phyloP scores from a whole-genome alignment of 2,329 filamentous ascomycete genomes.

The Paraconiothyrium brasiliense region DNA sequence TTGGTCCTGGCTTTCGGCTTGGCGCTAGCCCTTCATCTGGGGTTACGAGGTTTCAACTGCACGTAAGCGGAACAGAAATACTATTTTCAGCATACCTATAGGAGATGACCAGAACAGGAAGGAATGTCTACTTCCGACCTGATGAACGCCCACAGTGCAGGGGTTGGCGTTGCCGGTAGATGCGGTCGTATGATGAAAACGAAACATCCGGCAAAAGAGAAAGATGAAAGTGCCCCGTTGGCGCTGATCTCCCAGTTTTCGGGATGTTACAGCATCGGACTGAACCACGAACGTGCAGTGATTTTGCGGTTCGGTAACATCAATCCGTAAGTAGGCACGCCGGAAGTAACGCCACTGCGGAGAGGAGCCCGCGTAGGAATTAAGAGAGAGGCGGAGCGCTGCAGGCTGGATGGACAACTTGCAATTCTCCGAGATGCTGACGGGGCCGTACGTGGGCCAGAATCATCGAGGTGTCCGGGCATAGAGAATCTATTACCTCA shows the following conservation, averaged over 20 bases:
- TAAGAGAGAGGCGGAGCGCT: constrained; percentile 9
- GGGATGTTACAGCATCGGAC: constrained; percentile 7
- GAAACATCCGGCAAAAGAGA: constrained; percentile 23
- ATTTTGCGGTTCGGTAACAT: constrained; percentile 2
- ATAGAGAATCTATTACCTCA: constrained; percentile 12
- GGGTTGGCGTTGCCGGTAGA: constrained; percentile 15
- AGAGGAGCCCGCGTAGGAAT: constrained; percentile 11
- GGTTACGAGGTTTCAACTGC: constrained; percentile 37
- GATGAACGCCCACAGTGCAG: constrained; percentile 14
- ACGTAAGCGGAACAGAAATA: constrained; percentile 32
- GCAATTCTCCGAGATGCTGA: constrained; percentile 12
- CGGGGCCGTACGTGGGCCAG: constrained; percentile 3
- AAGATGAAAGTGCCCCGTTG: constrained; percentile 7
- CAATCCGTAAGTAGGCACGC: neutral
- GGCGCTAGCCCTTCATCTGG: constrained; percentile 38
- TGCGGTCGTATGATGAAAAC: constrained; percentile 21
- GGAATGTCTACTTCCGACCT: constrained; percentile 7
- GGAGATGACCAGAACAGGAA: constrained; percentile 27
- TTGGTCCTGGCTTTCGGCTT: constrained; percentile 32
- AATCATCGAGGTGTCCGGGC: constrained; percentile 7
- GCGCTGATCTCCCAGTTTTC: constrained; percentile 9
- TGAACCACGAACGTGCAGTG: neutral
- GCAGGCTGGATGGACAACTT: constrained; percentile 5
- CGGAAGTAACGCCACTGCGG: neutral
- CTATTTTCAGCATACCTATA: constrained; percentile 44